Base-by-base conservation (phyloP, 768 basidiomycete species). In the Kwoniella sp. region DNA sequence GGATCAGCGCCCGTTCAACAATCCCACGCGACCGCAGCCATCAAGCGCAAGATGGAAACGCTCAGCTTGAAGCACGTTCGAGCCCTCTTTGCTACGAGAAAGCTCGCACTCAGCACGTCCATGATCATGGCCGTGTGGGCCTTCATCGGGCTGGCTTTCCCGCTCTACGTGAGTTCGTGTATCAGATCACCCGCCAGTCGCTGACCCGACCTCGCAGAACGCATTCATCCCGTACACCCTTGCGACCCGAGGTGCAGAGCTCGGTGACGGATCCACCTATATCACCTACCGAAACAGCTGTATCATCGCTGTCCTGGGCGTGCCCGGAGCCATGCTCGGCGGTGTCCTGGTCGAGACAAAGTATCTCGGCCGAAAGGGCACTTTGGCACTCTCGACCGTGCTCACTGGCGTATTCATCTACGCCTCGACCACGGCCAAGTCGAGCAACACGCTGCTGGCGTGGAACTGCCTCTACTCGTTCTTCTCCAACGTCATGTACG, bases 391-490 rank as follows among this genome's bases (percentile, higher is more conserved):
- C 34, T 82, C 83, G 36, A 82, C 84, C 84, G 82, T 79, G 68
- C 78, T 87, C 63, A 88, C 87, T 10, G 86, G 86, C 14, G 78
- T 78, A 11, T 88, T 88, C 76, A 79, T 89, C 39, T 84, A 85
- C 63, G 83, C 79, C 57, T 83, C 80, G 27, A 88, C 86, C 38
- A 87, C 86, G n/a, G 80, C 86, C 26, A 79, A 81, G 60, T 82
- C 79, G 53, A 85, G 83, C 7, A 78, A 83, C 54, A 78, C 80
- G 23, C 78, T 88, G 34, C 77, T 88, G 22, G 86, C 82, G 40
- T 88, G 86, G 86, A 87, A 88, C 72, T 88, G 85, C 65, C 85
- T 80, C 8, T 86, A 85, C 57, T 78, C 76, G n/a, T 84, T 84
- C 65, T 79, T 73, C 57, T 82, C 80, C 46, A 83, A 83, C 61